Percentiles rank a stretch among this genome's conserved stretches.
These are phyloP conservation scores for Peronospora tabacina DNA, from an alignment of 352 stramenopile genomes.

Conservation along the genomic window DNA sequence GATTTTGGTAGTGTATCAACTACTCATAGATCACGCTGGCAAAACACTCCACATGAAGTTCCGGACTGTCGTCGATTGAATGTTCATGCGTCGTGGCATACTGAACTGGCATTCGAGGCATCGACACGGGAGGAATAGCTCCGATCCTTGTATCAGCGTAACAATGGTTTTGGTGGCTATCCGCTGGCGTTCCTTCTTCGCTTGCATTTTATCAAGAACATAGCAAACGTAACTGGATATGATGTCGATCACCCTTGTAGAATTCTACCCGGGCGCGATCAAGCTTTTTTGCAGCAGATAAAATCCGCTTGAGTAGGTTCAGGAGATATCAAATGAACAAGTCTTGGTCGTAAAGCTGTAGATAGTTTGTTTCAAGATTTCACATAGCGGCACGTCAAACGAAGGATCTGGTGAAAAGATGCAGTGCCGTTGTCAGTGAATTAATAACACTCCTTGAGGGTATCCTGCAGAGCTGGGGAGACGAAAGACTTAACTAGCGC, in stretches of 20 bases:
- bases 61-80: neutral
- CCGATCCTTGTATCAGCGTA: conserved; percentile 70
- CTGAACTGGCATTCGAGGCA: conserved; percentile 62
- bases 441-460: conserved; percentile 21
- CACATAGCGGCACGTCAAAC: conserved; percentile 41
- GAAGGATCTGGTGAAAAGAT: neutral
- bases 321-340: conserved; percentile 21
- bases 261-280: conserved; percentile 13
- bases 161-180: conserved; percentile 41
- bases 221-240: conserved; percentile 23
- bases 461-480: conserved; percentile 22
- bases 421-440: conserved; percentile 5
- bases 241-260: conserved; percentile 36
- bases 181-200: conserved; percentile 17
- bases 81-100: conserved; percentile 27
- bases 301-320: neutral
- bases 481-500: conserved; percentile 10
- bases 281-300: conserved; percentile 16
- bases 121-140: conserved; percentile 84
- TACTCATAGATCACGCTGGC: conserved; percentile 19
- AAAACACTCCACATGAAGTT: conserved; percentile 15
- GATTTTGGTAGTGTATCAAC: conserved; percentile 20
- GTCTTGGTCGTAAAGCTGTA: conserved; percentile 42
- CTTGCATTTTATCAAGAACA: conserved; percentile 19
- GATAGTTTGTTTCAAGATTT: conserved; percentile 71